Base-by-base conservation (phyloP, 768 basidiomycete species). In the Lactarius hengduanensis region DNA sequence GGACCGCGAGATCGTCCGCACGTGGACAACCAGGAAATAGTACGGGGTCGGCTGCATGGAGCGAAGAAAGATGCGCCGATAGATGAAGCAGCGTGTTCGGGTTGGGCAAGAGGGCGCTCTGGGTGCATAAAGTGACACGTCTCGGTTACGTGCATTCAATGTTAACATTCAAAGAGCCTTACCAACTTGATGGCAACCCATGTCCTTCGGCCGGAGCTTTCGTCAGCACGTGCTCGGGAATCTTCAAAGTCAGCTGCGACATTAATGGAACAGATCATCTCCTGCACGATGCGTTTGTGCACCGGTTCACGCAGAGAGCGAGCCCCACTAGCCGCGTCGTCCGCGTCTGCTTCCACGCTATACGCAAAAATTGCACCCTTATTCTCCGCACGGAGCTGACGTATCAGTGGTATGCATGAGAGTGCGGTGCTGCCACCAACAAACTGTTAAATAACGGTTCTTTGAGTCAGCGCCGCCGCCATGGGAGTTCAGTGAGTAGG, bases 151-250 rank as follows among this genome's bases (percentile, higher is more conserved):
- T 63, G 32, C 32, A 20, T 34, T 11, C 13, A 38, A 50, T 59
- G 50, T 41, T 4, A n/a, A 58, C 47, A 34, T 55, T 34, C 3
- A 34, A 26, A 43, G 34, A 18, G 2, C 71, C 87, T 66, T 69
- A 89, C 91, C 65, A 96, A 79, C 76, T 96, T 96, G 28, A 96
- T 76, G 0, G 94, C 92, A 26, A 96, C 88, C 86, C 91, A 93
- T 0, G 90, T 92, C 68, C 84, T 80, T 28, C 89, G 78, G 7
- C 82, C 83, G 5, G 65, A 69, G 1, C 66, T 59, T 22, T 22
- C 62, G 60, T 67, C 40, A 4, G 62, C 73, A 57, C 43, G 55
- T 30, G 69, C 62, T 34, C 62, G 66, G 60, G 72, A 70, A 34
- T 87, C 86, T 73, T 97, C 94, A 72, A 93, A 94, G 67, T 89